Conservation (phyloP, 805 yeast species). For the Wickerhamomyces rabaulensis region DNA sequence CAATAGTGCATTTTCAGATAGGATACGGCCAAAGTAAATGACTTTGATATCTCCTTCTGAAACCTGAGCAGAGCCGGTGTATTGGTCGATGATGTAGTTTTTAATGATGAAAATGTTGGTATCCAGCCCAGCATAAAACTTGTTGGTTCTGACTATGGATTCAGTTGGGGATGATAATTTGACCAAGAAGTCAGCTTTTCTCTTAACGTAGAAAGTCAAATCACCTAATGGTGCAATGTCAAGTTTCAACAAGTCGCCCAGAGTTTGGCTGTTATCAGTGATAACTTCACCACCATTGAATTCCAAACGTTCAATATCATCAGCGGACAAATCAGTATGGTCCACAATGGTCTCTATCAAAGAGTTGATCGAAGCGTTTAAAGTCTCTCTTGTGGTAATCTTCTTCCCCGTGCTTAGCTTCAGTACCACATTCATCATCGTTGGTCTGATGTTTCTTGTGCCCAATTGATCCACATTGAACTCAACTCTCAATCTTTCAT, state of each 20-base stretch:
- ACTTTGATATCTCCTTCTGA: constrained; percentile 19
- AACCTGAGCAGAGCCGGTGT: constrained; percentile 12
- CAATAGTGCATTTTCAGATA: constrained; percentile 15
- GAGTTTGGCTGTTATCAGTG: constrained; percentile 15
- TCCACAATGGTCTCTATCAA: constrained; percentile 15
- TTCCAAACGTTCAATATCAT: constrained; percentile 13
- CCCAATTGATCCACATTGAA: constrained; percentile 10
- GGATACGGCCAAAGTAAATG: constrained; percentile 21
- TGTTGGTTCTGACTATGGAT: constrained; percentile 7
- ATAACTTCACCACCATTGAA: constrained; percentile 16
- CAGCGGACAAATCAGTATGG: constrained; percentile 8
- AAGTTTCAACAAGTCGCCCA: constrained; percentile 26
- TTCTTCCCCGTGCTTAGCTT: constrained; percentile 16
- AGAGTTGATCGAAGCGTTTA: constrained; percentile 10
- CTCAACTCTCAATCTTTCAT: constrained; percentile 17
- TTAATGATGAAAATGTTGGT: constrained; percentile 19
- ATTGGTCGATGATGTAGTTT: constrained; percentile 22
- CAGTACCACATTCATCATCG: constrained; percentile 15
- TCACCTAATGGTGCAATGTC: constrained; percentile 30
- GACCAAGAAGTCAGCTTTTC: constrained; percentile 19
- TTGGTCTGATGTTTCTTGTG: constrained; percentile 5
- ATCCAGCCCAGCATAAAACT: constrained; percentile 12
- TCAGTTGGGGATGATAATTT: constrained; percentile 22
- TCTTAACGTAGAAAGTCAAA: constrained; percentile 23
- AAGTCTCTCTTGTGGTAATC: constrained; percentile 8